Evolutionary conservation across 1,139 yeast genomes (phyloP), one percentile per base, ranked within the genome.

Genomic region (Meyerozyma elateridarum): DNA sequence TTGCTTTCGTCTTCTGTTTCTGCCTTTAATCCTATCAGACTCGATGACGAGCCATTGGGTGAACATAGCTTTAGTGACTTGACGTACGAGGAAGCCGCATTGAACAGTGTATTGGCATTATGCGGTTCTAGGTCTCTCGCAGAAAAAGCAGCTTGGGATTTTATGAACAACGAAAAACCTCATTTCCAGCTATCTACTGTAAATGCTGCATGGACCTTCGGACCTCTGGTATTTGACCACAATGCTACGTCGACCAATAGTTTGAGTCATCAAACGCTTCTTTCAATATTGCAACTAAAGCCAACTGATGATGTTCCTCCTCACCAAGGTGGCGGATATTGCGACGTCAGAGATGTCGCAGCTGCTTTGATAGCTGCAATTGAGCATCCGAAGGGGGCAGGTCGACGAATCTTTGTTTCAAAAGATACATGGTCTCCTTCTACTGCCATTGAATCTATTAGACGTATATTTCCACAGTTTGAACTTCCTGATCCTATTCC

Each of bases 91-190:
- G 30, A 38, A 20, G 41, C 48, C 26, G 32, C 40, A 33, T 32
- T 17, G 14, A 24, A 36, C 29, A 30, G 41, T 18, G 17, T 29
- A 11, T 11, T 29, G 29, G 53, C 51, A 0, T 53, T 52, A 37
- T 28, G 38, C 16, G 54, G 45, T 1, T 49, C 56, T 13, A 54
- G 54, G 42, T 49, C 44, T 17, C 46, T 46, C 31, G 56, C 54
- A 12, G 81, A 75, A 46, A 50, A 52, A 38, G 70, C 74, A 2
- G 79, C 76, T 1, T 73, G 83, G 78, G 66, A 72, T 3, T 76
- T 70, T 39, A 52, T 69, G 18, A 46, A 59, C 31, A 39, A 42
- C 6, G 46, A 59, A 20, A 55, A 57, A 4, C 68, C 73, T 9
- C 52, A 51, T 16, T 76, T 75, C 44, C 53, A 54, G 6, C 44